Percentiles rank a stretch among this genome's conserved stretches.
Evolutionary conservation across 2,329 filamentous ascomycete genomes (phyloP).

Genomic region (Nemania diffusa): DNA sequence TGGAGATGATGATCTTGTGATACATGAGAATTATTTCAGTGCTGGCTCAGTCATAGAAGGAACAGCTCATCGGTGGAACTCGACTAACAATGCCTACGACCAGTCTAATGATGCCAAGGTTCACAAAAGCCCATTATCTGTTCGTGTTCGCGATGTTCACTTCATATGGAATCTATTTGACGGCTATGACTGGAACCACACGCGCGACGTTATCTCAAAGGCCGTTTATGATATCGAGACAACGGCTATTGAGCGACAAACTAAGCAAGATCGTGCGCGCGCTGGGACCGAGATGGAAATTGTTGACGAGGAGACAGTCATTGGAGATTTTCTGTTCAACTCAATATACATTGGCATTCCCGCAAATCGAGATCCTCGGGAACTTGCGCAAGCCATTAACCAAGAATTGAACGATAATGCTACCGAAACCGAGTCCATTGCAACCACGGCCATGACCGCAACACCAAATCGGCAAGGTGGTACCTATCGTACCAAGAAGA

Average conservation of each 20-base stretch:
- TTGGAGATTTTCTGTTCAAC: conserved; percentile 97
- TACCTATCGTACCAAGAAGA: conserved; percentile 61
- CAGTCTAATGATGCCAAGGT: conserved; percentile 69
- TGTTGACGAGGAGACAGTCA: conserved; percentile 83
- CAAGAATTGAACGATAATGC: conserved; percentile 84
- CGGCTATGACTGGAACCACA: conserved; percentile 94
- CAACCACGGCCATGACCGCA: conserved; percentile 75
- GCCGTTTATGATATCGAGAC: conserved; percentile 89
- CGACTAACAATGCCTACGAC: conserved; percentile 78
- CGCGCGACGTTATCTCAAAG: conserved; percentile 85
- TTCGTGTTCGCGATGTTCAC: conserved; percentile 86
- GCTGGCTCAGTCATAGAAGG: conserved; percentile 68
- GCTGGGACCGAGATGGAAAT: conserved; percentile 71
- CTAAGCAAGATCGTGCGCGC: conserved; percentile 65
- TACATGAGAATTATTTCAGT: conserved; percentile 83
- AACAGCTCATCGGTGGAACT: conserved; percentile 83
- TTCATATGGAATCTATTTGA: conserved; percentile 98
- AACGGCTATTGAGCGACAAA: conserved; percentile 79
- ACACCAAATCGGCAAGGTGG: conserved; percentile 63
- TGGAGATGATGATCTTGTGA: conserved; percentile 68
- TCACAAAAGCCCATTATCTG: conserved; percentile 75
- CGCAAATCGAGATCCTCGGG: conserved; percentile 83
- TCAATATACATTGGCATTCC: conserved; percentile 98
- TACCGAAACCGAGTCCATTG: conserved; percentile 90
- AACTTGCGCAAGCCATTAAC: conserved; percentile 86